Evolutionary conservation across 768 basidiomycete species (phyloP), one percentile per base, ranked within the genome.

Genomic region (Chiua virens): DNA sequence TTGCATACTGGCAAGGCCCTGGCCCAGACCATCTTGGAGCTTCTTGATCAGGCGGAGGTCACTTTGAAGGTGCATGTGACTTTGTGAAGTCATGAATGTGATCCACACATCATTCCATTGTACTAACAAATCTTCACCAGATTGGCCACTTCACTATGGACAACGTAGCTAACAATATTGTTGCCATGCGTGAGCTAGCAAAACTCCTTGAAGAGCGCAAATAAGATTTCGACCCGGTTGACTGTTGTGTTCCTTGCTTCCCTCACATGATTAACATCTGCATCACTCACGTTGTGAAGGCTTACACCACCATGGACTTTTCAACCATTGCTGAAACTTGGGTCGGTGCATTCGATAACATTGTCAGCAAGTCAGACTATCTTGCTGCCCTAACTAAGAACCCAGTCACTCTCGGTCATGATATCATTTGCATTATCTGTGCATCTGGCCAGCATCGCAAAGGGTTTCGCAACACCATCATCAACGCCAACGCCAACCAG

Each of bases 201-300:
- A 11, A 36, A 10, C 34, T 55, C 4, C 39, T 49, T 2, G 14
- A 4, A 3, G 30, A 37, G 10, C 20, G 38, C 15, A 45, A 50
- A 3, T 52, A 56, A 8, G 15, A 23, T 1, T 59, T 61, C n/a
- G 34, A 60, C 23, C 22, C 47, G 13, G 27, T 37, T 11, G 56
- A 62, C 22, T 15, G 23, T 25, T 37, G 37, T 3, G 46, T 62
- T 35, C 50, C 50, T 21, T 62, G 62, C 44, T 58, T 64, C 38
- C 58, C 60, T 0, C 58, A 64, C 27, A 47, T 64, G 27, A 47
- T 62, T 3, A 57, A 64, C 36, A 59, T 59, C 17, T 55, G 47
- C 36, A 32, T 21, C 4, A 47, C 49, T 21, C 60, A 58, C 35
- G 36, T 47, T 10, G 37, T 57, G n/a, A 34, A 43, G 10, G 37